Percentiles rank a stretch among this genome's conserved stretches.
phyloP scores from a whole-genome alignment of 306 rosid species.

The Acacia acuminata region DNA sequence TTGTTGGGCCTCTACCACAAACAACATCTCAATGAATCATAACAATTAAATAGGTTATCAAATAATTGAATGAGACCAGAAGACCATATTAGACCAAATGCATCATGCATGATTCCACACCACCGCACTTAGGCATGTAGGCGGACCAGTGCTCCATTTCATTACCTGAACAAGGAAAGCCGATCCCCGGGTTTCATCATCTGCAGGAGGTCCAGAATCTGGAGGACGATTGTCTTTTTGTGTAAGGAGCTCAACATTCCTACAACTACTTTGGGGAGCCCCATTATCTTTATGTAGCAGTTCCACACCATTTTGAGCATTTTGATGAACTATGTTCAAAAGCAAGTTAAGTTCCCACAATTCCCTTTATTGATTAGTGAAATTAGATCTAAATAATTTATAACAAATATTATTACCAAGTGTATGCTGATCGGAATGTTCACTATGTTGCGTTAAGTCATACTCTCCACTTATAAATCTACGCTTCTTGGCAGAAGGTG shows the following conservation, averaged over 20 bases:
- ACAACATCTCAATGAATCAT: slow-evolving; percentile 23
- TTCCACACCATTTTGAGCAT: slow-evolving; percentile 43
- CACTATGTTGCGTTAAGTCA: slow-evolving; percentile 37
- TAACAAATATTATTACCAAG: slow-evolving; percentile 36
- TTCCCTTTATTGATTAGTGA: slow-evolving; percentile 34
- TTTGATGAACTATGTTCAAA: slow-evolving; percentile 44
- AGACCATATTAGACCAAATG: not conserved
- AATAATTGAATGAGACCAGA: slow-evolving; percentile 8
- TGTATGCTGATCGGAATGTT: slow-evolving; percentile 44
- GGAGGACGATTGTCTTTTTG: slow-evolving; percentile 39
- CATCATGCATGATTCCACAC: slow-evolving; percentile 9
- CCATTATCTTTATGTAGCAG: slow-evolving; percentile 37
- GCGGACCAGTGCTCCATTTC: slow-evolving; percentile 4
- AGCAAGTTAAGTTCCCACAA: slow-evolving; percentile 38
- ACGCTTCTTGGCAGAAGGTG: slow-evolving; percentile 65
- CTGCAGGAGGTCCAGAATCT: slow-evolving; percentile 40
- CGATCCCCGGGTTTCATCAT: slow-evolving; percentile 71
- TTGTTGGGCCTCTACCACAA: not conserved
- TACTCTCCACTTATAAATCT: slow-evolving; percentile 55
- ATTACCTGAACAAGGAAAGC: slow-evolving; percentile 82
- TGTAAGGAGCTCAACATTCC: slow-evolving; percentile 38
- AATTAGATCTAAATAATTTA: slow-evolving; percentile 28
- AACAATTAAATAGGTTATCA: slow-evolving; percentile 4
- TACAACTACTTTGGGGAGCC: slow-evolving; percentile 28
- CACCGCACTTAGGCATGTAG: slow-evolving; percentile 13